Conservation (phyloP, 2,329 filamentous ascomycete species). For the Penicillium frequentans region DNA sequence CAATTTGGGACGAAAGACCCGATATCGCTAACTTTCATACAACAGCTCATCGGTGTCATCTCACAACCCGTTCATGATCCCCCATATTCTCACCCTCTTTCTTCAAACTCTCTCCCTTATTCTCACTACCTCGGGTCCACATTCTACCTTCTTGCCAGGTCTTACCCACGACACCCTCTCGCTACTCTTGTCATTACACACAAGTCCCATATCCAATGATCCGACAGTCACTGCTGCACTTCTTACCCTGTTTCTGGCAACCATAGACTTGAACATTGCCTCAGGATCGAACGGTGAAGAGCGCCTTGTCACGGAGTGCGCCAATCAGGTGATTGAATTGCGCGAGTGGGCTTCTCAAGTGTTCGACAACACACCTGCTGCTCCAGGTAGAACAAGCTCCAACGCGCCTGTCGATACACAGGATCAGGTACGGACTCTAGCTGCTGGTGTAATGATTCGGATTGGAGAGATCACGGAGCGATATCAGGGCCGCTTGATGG, state of each 20-base stretch:
- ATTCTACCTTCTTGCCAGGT: conserved; percentile 71
- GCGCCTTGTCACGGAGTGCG: conserved; percentile 70
- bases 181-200: conserved; percentile 70
- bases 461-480: conserved; percentile 79
- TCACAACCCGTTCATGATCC: conserved; percentile 67
- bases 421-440: conserved; percentile 54
- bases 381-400: conserved; percentile 61
- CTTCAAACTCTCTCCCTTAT: conserved; percentile 83
- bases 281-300: conserved; percentile 56
- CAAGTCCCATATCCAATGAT: conserved; percentile 56
- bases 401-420: conserved; percentile 44
- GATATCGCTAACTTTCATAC: background rate
- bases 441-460: conserved; percentile 78
- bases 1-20: background rate
- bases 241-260: conserved; percentile 73
- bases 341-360: conserved; percentile 80
- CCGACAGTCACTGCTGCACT: conserved; percentile 69
- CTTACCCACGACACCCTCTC: conserved; percentile 84
- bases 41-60: conserved; percentile 35
- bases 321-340: conserved; percentile 78
- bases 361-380: conserved; percentile 59
- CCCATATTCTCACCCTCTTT: conserved; percentile 74
- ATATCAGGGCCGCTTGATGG: conserved; percentile 75
- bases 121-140: conserved; percentile 78
- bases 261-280: conserved; percentile 73